These are phyloP conservation scores for Ustilago shanxiensis DNA, from an alignment of 1,284 basidiomycete species.

Conservation along the genomic window DNA sequence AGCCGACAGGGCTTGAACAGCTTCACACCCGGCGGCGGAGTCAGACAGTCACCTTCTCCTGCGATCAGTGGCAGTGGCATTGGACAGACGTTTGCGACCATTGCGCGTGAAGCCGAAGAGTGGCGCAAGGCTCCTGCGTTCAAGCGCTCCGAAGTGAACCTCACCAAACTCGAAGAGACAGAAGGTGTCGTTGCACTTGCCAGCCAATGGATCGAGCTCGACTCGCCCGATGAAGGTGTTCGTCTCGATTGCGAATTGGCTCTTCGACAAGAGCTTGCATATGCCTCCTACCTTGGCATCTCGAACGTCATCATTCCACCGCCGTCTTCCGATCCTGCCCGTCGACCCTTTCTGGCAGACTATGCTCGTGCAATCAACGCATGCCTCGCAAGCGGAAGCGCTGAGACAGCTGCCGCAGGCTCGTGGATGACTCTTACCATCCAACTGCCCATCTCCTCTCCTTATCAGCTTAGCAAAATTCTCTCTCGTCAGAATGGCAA, in stretches of 20 bases:
- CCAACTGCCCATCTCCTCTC: slow-evolving; percentile 66
- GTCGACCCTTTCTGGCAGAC: slow-evolving; percentile 82
- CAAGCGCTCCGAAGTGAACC: slow-evolving; percentile 85
- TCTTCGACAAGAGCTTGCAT: slow-evolving; percentile 90
- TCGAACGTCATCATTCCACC: slow-evolving; percentile 88
- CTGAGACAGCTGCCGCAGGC: slow-evolving; percentile 55
- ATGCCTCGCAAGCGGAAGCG: slow-evolving; percentile 51
- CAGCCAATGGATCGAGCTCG: slow-evolving; percentile 95
- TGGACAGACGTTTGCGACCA: slow-evolving; percentile 21
- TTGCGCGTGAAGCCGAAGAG: slow-evolving; percentile 79
- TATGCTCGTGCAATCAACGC: slow-evolving; percentile 85
- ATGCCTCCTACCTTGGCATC: slow-evolving; percentile 91
- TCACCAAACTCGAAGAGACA: slow-evolving; percentile 88
- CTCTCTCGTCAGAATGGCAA: slow-evolving; percentile 49
- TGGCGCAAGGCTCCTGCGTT: slow-evolving; percentile 90
- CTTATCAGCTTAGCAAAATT: slow-evolving; percentile 52
- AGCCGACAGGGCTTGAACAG: slow-evolving; percentile 51
- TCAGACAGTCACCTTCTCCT: slow-evolving; percentile 28
- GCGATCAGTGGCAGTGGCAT: slow-evolving; percentile 9
- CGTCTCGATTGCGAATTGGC: slow-evolving; percentile 96
- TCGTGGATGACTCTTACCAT: slow-evolving; percentile 61
- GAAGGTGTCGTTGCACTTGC: slow-evolving; percentile 81
- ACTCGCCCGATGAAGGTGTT: slow-evolving; percentile 91
- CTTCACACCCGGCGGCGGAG: slow-evolving; percentile 15
- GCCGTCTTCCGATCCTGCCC: slow-evolving; percentile 77